These are phyloP conservation scores for Kurtzmaniella quercitrusa DNA, from an alignment of 1,139 yeast genomes.

Conservation along the genomic window DNA sequence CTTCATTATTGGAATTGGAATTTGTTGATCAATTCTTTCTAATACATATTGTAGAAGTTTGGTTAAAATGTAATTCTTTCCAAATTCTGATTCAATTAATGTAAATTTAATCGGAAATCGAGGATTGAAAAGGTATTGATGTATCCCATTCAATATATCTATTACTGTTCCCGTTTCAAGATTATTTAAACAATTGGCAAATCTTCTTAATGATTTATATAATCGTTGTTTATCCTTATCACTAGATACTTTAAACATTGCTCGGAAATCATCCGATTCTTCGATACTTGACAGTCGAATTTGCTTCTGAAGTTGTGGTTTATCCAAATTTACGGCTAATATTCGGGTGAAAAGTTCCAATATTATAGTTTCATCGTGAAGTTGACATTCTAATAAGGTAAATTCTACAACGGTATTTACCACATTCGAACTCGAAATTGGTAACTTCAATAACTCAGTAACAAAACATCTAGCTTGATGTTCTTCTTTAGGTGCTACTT, in stretches of 20 bases:
- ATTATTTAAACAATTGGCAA: conserved; percentile 29
- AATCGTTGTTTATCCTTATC: conserved; percentile 17
- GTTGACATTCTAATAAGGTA: neutral
- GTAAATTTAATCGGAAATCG: too few species aligned
- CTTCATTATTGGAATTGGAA: neutral
- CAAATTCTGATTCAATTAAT: conserved; percentile 13
- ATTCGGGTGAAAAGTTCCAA: neutral
- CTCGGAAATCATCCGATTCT: conserved; percentile 14
- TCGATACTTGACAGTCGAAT: neutral
- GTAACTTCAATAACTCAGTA: neutral
- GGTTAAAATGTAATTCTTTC: conserved; percentile 17
- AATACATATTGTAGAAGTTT: conserved; percentile 12
- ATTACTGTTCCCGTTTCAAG: conserved; percentile 15
- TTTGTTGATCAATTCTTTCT: neutral
- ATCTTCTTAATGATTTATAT: conserved; percentile 23
- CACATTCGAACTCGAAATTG: neutral
- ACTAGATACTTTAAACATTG: conserved; percentile 11
- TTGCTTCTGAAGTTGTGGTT: neutral
- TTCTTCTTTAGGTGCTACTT: too few species aligned
- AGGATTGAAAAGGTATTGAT: conserved; percentile 8
- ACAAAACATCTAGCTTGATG: neutral
- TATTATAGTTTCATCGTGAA: neutral
- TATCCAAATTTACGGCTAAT: neutral
- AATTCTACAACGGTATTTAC: neutral
- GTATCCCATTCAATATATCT: conserved; percentile 13